Evolutionary conservation across 2,329 filamentous ascomycete genomes (phyloP).

Genomic region (Pseudogymnoascus sp.): DNA sequence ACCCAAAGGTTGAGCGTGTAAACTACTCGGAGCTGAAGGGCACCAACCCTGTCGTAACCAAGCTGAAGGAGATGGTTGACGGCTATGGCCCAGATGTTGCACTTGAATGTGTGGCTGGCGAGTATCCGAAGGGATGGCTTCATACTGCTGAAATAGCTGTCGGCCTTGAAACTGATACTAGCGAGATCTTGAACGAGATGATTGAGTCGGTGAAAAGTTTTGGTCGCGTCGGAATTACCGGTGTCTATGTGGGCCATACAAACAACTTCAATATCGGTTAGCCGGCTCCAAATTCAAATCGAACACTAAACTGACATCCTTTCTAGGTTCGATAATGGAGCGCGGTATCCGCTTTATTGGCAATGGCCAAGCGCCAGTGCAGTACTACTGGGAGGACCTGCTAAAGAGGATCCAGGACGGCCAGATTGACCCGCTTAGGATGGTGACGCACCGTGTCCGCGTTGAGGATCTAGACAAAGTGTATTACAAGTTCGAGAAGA

Average conservation of each 20-base stretch:
- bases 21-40: slow-evolving; percentile 56
- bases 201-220: slow-evolving; percentile 44
- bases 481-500: slow-evolving; percentile 54
- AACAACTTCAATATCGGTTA: slow-evolving; percentile 55
- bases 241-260: slow-evolving; percentile 37
- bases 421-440: slow-evolving; percentile 66
- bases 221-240: slow-evolving; percentile 53
- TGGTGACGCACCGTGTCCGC: slow-evolving; percentile 71
- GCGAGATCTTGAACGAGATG: slow-evolving; percentile 50
- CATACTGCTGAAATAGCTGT: slow-evolving; percentile 48
- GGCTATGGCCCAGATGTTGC: slow-evolving; percentile 68
- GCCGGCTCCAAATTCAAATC: slow-evolving; percentile 49
- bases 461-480: slow-evolving; percentile 65
- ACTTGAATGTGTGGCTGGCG: slow-evolving; percentile 58
- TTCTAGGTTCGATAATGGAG: slow-evolving; percentile 51
- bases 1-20: slow-evolving; percentile 58
- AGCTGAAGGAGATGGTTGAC: slow-evolving; percentile 64
- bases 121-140: slow-evolving; percentile 54
- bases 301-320: slow-evolving; percentile 62
- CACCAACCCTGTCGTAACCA: slow-evolving; percentile 61
- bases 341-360: slow-evolving; percentile 56
- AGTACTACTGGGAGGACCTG: slow-evolving; percentile 77
- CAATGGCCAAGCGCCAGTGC: slow-evolving; percentile 57
- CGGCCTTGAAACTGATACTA: slow-evolving; percentile 56
- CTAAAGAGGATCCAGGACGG: slow-evolving; percentile 58